Evolutionary conservation across 805 yeast species (phyloP).

Genomic region (Ogataea wickerhamii): DNA sequence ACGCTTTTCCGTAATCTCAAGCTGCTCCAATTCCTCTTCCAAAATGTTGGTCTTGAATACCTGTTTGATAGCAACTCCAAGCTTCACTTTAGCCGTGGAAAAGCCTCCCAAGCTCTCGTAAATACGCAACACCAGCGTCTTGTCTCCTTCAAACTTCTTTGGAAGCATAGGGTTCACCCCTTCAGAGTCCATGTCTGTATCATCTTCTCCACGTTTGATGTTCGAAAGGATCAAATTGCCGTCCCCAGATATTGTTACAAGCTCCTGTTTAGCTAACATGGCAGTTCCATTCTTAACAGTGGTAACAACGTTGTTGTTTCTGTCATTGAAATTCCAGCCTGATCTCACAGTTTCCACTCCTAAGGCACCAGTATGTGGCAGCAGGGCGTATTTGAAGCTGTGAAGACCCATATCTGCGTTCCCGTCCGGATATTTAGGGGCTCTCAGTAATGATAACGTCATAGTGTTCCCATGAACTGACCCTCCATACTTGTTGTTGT

Average conservation of each 20-base stretch:
- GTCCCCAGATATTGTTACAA: slow-evolving; percentile 42
- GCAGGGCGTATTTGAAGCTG: slow-evolving; percentile 73
- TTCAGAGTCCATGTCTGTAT: slow-evolving; percentile 38
- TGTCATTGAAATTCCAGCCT: slow-evolving; percentile 78
- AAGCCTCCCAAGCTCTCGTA: slow-evolving; percentile 89
- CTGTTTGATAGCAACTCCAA: slow-evolving; percentile 42
- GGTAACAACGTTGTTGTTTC: slow-evolving; percentile 21
- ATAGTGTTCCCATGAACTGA: slow-evolving; percentile 89
- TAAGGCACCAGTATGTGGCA: slow-evolving; percentile 75
- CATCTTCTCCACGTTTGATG: slow-evolving; percentile 86
- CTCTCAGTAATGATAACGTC: slow-evolving; percentile 79
- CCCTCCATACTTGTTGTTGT: slow-evolving; percentile 88
- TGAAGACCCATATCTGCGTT: slow-evolving; percentile 93
- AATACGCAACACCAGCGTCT: slow-evolving; percentile 63
- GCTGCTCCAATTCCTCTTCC: slow-evolving; percentile 47
- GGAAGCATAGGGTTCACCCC: slow-evolving; percentile 32
- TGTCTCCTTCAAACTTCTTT: slow-evolving; percentile 40
- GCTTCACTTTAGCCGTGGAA: slow-evolving; percentile 47
- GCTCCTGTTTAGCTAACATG: slow-evolving; percentile 5
- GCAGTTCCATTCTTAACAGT: slow-evolving; percentile 5
- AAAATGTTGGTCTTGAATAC: slow-evolving; percentile 57
- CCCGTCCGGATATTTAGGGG: slow-evolving; percentile 94
- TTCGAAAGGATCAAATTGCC: slow-evolving; percentile 65
- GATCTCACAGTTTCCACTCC: slow-evolving; percentile 62
- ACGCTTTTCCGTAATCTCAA: slow-evolving; percentile 20